phyloP scores from a whole-genome alignment of 1,139 yeast species.

The Suhomyces chickasaworum region DNA sequence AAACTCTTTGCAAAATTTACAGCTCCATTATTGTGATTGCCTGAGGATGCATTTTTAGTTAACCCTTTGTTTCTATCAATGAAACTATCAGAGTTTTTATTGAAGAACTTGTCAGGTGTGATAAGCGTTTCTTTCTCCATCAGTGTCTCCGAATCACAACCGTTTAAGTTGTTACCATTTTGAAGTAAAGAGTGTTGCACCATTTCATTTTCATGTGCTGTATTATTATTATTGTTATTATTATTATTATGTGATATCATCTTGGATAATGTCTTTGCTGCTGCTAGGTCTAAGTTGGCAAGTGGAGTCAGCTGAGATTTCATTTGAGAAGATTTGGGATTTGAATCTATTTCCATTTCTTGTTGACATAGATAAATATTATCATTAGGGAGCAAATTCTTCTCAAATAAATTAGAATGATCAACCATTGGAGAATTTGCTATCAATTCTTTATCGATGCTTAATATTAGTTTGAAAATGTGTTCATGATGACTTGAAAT shows the following conservation, averaged over 20 bases:
- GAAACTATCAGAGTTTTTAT: not conserved
- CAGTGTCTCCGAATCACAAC: not conserved
- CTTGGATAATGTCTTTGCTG: too few species aligned
- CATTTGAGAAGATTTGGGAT: too few species aligned
- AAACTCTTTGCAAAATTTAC: too few species aligned
- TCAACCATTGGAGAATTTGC: not conserved
- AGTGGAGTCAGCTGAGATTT: too few species aligned
- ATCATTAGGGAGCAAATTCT: not conserved
- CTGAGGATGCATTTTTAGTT: not conserved
- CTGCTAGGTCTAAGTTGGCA: too few species aligned
- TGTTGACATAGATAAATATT: not conserved
- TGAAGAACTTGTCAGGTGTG: slow-evolving; percentile 10
- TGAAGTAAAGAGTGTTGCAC: too few species aligned
- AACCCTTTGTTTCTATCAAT: not conserved
- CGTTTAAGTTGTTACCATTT: too few species aligned
- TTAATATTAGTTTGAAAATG: not conserved
- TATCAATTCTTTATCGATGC: not conserved
- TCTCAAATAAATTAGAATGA: not conserved
- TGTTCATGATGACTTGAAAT: not conserved
- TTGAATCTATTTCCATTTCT: too few species aligned
- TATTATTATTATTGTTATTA: too few species aligned
- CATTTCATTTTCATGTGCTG: too few species aligned
- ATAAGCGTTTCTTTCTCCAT: not conserved
- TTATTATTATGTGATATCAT: too few species aligned
- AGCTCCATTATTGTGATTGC: too few species aligned